phyloP scores from a whole-genome alignment of 805 yeast genomes.

The Debaryomyces hansenii region DNA sequence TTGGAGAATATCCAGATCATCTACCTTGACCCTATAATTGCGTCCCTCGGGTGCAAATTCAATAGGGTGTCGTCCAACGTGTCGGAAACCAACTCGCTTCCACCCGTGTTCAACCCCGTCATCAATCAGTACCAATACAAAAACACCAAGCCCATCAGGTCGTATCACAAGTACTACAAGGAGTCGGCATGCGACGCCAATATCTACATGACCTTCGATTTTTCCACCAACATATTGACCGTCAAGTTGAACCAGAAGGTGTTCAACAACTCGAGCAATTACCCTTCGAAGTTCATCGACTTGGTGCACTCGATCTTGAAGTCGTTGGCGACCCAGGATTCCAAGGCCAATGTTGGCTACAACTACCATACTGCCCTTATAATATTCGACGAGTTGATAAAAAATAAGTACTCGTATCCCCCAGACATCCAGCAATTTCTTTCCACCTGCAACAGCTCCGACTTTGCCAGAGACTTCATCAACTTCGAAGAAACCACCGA shows the following conservation, averaged over 20 bases:
- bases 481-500: slow-evolving; percentile 17
- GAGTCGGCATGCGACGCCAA: slow-evolving; percentile 12
- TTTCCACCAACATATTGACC: slow-evolving; percentile 16
- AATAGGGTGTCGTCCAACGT: slow-evolving; percentile 32
- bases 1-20: slow-evolving; percentile 34
- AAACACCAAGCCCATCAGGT: slow-evolving; percentile 21
- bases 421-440: slow-evolving; percentile 20
- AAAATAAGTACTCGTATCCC: slow-evolving; percentile 12
- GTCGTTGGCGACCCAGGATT: slow-evolving; percentile 1
- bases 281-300: slow-evolving; percentile 8
- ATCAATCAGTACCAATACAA: slow-evolving; percentile 12
- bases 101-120: slow-evolving; percentile 6
- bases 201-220: slow-evolving; percentile 16
- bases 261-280: slow-evolving; percentile 10
- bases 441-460: slow-evolving; percentile 19
- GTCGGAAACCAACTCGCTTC: slow-evolving; percentile 18
- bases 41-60: slow-evolving; percentile 29
- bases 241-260: slow-evolving; percentile 22
- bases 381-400: slow-evolving; percentile 24
- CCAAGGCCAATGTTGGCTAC: slow-evolving; percentile 10
- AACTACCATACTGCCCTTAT: slow-evolving; percentile 19
- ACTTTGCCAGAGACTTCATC: slow-evolving; percentile 29
- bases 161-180: slow-evolving; percentile 18
- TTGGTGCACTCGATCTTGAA: slow-evolving; percentile 5
- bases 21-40: slow-evolving; percentile 41